Evolutionary conservation across 1,284 basidiomycete genomes (phyloP), one percentile per base, ranked within the genome.

Genomic region (Termitomyces sp.): DNA sequence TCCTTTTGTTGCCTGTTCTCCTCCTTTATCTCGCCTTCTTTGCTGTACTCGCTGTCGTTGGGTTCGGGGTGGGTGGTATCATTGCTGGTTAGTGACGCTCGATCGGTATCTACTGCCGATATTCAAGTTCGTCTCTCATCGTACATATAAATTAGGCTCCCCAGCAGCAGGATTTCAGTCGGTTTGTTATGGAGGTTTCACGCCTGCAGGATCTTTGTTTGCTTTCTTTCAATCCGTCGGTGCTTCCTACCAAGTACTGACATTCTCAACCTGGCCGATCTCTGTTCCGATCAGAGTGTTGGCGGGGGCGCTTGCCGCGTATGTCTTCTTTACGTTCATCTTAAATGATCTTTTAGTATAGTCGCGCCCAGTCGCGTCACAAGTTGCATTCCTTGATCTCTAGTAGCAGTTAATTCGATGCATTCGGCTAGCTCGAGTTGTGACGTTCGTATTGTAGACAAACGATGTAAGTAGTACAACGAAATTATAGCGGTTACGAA

Each of bases 1-100:
- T 63, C 44, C 45, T 64, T n/a, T 35, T 65, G 6, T 31, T 65
- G 1, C 62, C 64, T 3, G 44, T 65, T 1, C 9, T 64, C 46
- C 34, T 62, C 16, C 37, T 64, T 0, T 60, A 64, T 11, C 46
- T 35, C n/a, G 21, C 53, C 9, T 53, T 62, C 41, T 49, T 55
- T 14, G n/a, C 54, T 13, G 11, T 62, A 7, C 57, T 65, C 2
- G 5, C 19, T 14, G 9, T 55, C 31, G 5, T 65, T 9, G 62
- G 62, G 14, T 64, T 65, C 39, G 53, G 58, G 10, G 11, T 42
- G 9, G 30, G 26, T 31, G 55, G 58, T 1, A 46, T 59, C 33
- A 54, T 28, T n/a, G 49, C 45, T 5, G 57, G 57, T 56, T 30
- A 35, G 55, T 35, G 19, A 8, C 11, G 16, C 19, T 30, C 28